Conservation (phyloP, 2,329 filamentous ascomycete species). For the Apiospora saccharicola region DNA sequence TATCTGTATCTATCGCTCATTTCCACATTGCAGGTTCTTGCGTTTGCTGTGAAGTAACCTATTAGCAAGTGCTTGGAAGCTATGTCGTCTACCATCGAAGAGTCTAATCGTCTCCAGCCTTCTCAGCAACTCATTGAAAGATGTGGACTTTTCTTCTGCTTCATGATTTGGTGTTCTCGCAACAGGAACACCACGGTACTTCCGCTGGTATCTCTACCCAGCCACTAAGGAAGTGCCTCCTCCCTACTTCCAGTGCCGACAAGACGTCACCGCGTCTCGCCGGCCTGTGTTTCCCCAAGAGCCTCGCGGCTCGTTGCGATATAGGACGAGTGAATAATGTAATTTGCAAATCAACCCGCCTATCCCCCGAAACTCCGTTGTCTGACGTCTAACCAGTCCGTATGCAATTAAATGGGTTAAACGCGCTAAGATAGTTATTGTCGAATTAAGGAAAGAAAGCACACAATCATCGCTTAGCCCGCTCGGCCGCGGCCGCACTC, state of each 20-base stretch:
- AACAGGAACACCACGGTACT: background rate
- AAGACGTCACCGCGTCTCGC: background rate
- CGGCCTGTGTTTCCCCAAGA: background rate
- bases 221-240: background rate
- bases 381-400: constrained; percentile 10
- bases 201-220: background rate
- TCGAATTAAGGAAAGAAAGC: background rate
- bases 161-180: background rate
- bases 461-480: constrained; percentile 26
- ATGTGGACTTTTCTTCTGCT: background rate
- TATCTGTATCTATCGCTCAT: background rate
- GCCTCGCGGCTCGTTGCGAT: constrained; percentile 8
- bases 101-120: constrained; percentile 3
- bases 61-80: constrained; percentile 2
- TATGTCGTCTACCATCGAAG: background rate
- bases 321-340: constrained; percentile 6
- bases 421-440: constrained; percentile 5
- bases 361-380: constrained; percentile 7
- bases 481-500: constrained; percentile 36
- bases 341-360: constrained; percentile 14
- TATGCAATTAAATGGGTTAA: constrained; percentile 21
- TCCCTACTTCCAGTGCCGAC: background rate
- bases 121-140: background rate
- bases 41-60: background rate
- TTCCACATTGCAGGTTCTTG: background rate